Evolutionary conservation across 345 rosid species (phyloP), one percentile per base, ranked within the genome.

Genomic region (Luvunga scandens): DNA sequence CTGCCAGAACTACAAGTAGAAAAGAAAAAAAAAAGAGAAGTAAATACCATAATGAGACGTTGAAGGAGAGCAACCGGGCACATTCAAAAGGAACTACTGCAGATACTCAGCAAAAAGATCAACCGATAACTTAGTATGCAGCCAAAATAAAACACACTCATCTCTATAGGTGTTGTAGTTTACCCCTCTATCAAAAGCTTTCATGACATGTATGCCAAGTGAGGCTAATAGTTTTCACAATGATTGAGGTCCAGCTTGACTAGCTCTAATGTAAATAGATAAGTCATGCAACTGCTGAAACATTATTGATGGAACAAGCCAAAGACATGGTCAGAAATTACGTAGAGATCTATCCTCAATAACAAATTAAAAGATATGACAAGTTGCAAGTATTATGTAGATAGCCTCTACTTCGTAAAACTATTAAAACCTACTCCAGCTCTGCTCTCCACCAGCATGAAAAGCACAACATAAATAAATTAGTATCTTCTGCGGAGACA

Each of bases 1-100:
- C 87, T 87, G 75, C 94, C 88, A 24, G 91, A 88, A 75, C 92
- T 90, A 72, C 77, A 77, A 1, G 19, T 79, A 79, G 19, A 31
- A 5, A 72, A 82, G 64, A 6, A 82, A 72, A 6, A 30, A 38
- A 50, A 9, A n/a, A n/a, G n/a, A n/a, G n/a, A 74, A 36, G 55
- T 81, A 65, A 79, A 70, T 48, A 79, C 75, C 25, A 60, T 4
- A 53, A 39, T 9, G 39, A 55, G 69, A 59, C 27, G 55, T 45
- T 57, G 71, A 53, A 31, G 50, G 24, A 61, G 34, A 14, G 67
- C 24, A 45, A 66, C 59, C 8, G 59, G 21, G 77, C 27, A 57
- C 50, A 59, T 66, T 30, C 48, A 77, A 66, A 61, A 27, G 50
- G 14, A 56, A 64, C 30, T 62, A 30, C 53, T 6, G 42, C 36